Base-by-base conservation (phyloP, 2,329 filamentous ascomycete species). In the Scortechinia acanthostroma region DNA sequence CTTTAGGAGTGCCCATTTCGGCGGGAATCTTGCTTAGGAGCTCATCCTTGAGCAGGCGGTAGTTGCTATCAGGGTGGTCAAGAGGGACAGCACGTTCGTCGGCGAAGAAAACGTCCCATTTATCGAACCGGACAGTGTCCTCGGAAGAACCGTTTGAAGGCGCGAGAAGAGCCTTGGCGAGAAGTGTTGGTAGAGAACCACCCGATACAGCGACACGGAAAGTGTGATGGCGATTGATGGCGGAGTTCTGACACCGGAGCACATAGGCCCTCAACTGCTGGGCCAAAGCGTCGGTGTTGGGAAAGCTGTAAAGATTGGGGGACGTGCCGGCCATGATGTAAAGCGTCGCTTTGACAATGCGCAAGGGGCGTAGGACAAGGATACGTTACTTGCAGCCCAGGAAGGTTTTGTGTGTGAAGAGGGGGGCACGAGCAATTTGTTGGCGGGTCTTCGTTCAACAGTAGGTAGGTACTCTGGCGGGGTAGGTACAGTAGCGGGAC, bases 101-200 rank as follows among this genome's bases (percentile, higher is more conserved):
- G 50, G 81, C 81, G 59, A 84, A 85, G 68, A 84, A 86, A 52
- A 86, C 76, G 49, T 85, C 73, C 81, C 81, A 86, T 56, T 80
- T 81, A 52, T 66, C 64, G 33, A 75, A 62, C 21, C 65, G 28
- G 5, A 45, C 42, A 3, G 45, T 44, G 35, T 40, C 35, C 20
- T 40, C 54, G 4, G 55, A 47, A 17, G 35, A 40, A 17, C 35
- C 35, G 20, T 40, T 40, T 13, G 13, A 15, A 21, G 61, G 54
- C 21, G 67, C 58, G 16, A 85, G 69, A 3, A 85, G 70, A 25
- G 78, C 78, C 58, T 79, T 74, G 42, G 77, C 77, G 20, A 86
- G 72, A 16, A 77, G 73, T 50, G 74, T 71, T 17, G 81, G 81
- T 22, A 86, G 67, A 20, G 80, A 84, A 48, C 81, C 81, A 50